Evolutionary conservation across 371 early-diverging fungal genomes (phyloP), one percentile per base, ranked within the genome.

Genomic region (Rhizopus microsporus): DNA sequence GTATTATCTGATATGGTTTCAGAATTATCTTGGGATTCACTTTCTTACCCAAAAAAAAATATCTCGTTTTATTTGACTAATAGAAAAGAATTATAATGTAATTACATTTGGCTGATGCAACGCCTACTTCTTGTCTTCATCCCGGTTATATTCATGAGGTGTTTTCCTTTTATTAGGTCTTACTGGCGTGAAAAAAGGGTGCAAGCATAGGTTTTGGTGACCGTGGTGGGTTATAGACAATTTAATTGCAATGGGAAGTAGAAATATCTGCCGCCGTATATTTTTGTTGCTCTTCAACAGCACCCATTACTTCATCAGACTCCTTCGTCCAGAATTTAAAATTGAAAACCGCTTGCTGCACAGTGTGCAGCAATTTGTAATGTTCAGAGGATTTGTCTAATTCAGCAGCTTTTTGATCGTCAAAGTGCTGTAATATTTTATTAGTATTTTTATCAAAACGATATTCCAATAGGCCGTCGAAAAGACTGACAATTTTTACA

Each of bases 141-240:
- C 50, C 58, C 51, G 51, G 44, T 57, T 2, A 50, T 50, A 50
- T 50, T 53, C 59, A 59, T 60, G 50, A 60, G 40, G 43, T 17
- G 1, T 56, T 56, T 55, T 61, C 56, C 62, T 61, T 61, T 61
- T 56, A 46, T 51, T 55, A 50, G 55, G 49, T 59, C 59, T 59
- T 60, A 50, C 23, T 50, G 60, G 62, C 31, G 55, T 42, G 54
- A 54, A 50, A 50, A 60, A 54, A 60, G 60, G 55, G n/a, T 60
- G 56, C 56, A 51, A 42, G 55, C 47, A 56, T 50, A 51, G 51
- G 56, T 46, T 52, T 55, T 56, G 62, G 35, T 61, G 56, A 51
- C 51, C 51, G 38, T 54, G 62, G 56, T 56, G 51, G 62, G 46
- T 52, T 61, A 51, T 61, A 29, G 43, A 43, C 62, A 61, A 44